Base-by-base conservation (phyloP, 305 asterid species). In the Fraxinus sp. region DNA sequence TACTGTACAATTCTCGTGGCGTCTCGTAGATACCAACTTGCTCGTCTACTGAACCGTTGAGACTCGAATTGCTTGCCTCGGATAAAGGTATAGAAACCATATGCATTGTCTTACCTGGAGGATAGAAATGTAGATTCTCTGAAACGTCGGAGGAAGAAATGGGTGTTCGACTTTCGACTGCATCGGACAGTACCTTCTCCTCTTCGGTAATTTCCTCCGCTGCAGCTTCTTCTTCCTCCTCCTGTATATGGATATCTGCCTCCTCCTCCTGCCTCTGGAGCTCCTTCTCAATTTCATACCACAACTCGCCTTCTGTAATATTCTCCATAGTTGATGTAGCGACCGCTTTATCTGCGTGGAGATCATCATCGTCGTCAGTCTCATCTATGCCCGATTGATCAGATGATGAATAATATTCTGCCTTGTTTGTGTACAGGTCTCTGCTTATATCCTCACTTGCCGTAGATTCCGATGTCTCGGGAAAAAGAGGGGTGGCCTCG, bases 31-130 rank as follows among this genome's bases (percentile, higher is more conserved):
- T 88, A 75, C 93, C 94, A 24, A 92, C 95, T 64, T 78, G 90
- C 87, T 93, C 95, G 41, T 90, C 90, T 3, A 36, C 71, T 24
- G 39, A 75, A 14, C 80, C 85, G 22, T 79, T 90, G 18, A 43
- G 77, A 41, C 83, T 90, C 8, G 83, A 79, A 32, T 85, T 88
- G 43, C 77, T 82, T 11, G 87, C 22, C 62, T 88, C 92, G 0
- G 89, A 30, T 18, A 85, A 86, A 30, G 92, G 92, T 32, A 87
- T 81, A 64, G 92, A 85, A 71, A 95, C 89, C 13, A 95, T 93
- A 78, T 95, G 98, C 98, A 93, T 92, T 81, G 92, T 90, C 35
- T 79, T 83, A 14, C 98, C 98, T 0, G 98, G 98, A 52, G 98
- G 98, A 66, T 91, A 93, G 82, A 95, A 91, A 33, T 86, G 92